These are phyloP conservation scores for Remersonia thermophila DNA, from an alignment of 2,329 filamentous ascomycete species.

Conservation along the genomic window DNA sequence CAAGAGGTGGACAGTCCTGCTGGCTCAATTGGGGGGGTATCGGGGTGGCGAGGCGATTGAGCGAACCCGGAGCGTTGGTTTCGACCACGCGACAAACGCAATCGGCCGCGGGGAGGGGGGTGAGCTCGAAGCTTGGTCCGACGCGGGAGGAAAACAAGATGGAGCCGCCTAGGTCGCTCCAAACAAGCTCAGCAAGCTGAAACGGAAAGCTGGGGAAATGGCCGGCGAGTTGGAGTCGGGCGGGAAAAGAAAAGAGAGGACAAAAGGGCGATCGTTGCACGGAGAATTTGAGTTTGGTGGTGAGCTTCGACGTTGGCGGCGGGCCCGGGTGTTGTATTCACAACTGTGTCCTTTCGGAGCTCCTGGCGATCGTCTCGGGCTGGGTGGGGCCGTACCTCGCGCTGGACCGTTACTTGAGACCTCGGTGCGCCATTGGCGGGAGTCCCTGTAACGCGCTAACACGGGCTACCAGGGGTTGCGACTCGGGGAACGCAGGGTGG, in stretches of 20 bases:
- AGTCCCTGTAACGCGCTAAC: no score
- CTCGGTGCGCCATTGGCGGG: no score
- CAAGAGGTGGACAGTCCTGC: constrained; percentile 9
- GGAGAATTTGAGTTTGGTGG: constrained; percentile 12
- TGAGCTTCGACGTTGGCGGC: constrained; percentile 11
- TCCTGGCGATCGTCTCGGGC: no score
- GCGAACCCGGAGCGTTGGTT: constrained; percentile 1
- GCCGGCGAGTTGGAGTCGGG: not conserved
- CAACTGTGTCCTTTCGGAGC: constrained; percentile 17
- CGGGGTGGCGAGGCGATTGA: not conserved
- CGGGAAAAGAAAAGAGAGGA: not conserved
- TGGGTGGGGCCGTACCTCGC: constrained; percentile 9
- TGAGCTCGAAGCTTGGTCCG: not conserved
- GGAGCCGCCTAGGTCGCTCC: not conserved
- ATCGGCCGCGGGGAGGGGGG: not conserved
- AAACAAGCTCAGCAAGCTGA: constrained; percentile 7
- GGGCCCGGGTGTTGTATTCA: constrained; percentile 7
- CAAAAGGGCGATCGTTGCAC: not conserved
- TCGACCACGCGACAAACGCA: constrained; percentile 4
- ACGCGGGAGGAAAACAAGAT: not conserved
- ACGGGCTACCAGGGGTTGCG: no score
- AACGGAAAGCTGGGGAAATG: not conserved
- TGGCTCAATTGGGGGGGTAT: constrained; percentile 4
- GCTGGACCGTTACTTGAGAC: not conserved
- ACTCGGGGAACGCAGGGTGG: no score